phyloP scores from a whole-genome alignment of 345 rosid species.

The Anacardium occidentale region DNA sequence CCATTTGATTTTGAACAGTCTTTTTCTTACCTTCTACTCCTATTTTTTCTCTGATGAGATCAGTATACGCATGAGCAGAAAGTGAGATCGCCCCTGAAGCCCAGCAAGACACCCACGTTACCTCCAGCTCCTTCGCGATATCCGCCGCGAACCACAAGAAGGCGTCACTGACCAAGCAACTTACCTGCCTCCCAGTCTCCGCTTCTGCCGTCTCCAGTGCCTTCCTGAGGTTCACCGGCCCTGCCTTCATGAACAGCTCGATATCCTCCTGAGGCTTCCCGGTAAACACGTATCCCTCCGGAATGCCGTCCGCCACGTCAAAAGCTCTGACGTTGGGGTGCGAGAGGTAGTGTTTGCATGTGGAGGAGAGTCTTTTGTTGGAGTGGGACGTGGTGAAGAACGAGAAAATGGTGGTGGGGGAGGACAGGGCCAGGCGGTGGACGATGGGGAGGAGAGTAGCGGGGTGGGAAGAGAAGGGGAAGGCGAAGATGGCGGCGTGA shows the following conservation, averaged over 20 bases:
- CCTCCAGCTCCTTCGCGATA: conserved; percentile 25
- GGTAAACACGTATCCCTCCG: conserved; percentile 21
- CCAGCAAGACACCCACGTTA: conserved; percentile 27
- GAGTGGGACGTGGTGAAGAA: conserved; percentile 30
- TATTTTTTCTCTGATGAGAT: conserved; percentile 7
- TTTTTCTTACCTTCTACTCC: conserved; percentile 8
- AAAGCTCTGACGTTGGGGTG: conserved; percentile 21
- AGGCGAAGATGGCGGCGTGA: conserved; percentile 42
- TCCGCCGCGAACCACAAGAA: conserved; percentile 29
- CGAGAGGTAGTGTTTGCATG: not conserved
- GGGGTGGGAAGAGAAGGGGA: conserved; percentile 45
- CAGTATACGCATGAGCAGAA: conserved; percentile 27
- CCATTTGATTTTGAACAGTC: too few relatives aligned
- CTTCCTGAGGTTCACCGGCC: conserved; percentile 27
- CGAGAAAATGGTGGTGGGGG: conserved; percentile 38
- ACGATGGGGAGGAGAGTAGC: conserved; percentile 36
- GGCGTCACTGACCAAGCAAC: conserved; percentile 40
- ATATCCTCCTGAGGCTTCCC: conserved; percentile 39
- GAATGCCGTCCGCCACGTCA: conserved; percentile 35
- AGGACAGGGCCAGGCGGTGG: conserved; percentile 29
- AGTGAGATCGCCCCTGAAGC: conserved; percentile 18
- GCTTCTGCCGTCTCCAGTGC: conserved; percentile 34
- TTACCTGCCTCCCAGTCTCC: conserved; percentile 32
- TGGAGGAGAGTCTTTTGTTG: conserved; percentile 17
- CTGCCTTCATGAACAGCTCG: conserved; percentile 39